A percentile compares a stretch with the other conserved stretches of the same genome.
These are phyloP conservation scores for Naganishia onofrii DNA, from an alignment of 768 basidiomycete genomes.

Conservation along the genomic window DNA sequence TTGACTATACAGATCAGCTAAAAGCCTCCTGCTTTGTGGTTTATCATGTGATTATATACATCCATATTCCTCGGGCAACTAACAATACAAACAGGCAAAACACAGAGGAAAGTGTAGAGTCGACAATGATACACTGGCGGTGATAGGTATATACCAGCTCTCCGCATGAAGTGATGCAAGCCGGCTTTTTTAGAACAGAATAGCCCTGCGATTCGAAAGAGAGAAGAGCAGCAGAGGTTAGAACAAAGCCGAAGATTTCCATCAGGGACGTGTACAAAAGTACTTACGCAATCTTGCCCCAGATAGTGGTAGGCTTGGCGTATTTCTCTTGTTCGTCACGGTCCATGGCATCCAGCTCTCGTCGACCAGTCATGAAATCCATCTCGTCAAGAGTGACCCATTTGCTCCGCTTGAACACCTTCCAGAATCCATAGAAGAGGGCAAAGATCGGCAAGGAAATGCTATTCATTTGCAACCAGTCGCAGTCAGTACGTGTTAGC, in stretches of 20 bases:
- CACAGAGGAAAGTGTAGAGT: neutral
- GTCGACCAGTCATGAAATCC: slow-evolving; percentile 49
- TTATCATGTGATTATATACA: neutral
- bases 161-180: neutral
- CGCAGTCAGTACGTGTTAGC: neutral
- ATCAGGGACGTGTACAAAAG: slow-evolving; percentile 33
- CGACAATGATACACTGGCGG: neutral
- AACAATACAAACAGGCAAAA: neutral
- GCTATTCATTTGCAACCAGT: slow-evolving; percentile 4
- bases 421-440: slow-evolving; percentile 50
- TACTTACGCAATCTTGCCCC: slow-evolving; percentile 37
- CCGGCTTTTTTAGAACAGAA: neutral
- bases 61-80: neutral
- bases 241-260: neutral
- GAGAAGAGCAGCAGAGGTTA: neutral
- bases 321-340: slow-evolving; percentile 37
- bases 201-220: neutral
- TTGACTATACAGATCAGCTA: too few species aligned
- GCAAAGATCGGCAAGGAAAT: slow-evolving; percentile 51
- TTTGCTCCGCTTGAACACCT: slow-evolving; percentile 48
- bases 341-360: slow-evolving; percentile 50
- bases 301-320: slow-evolving; percentile 37
- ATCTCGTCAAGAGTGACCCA: slow-evolving; percentile 47
- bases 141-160: neutral
- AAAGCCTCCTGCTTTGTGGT: neutral